Base-by-base conservation (phyloP, 2,329 filamentous ascomycete species). In the Apiospora aurea region DNA sequence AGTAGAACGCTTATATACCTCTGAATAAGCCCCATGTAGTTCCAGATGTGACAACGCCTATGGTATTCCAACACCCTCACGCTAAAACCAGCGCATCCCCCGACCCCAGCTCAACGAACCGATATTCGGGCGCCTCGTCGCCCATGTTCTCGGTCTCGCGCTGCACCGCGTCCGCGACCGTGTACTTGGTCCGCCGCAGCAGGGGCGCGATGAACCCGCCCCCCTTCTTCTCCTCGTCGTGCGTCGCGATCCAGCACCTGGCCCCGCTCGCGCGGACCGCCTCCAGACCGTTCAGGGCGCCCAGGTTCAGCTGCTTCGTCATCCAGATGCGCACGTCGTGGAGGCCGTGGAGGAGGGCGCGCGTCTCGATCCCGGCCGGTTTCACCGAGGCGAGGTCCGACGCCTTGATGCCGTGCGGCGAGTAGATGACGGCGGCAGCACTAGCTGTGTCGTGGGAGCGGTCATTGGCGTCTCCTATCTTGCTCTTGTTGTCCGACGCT, bases 211-310 rank as follows among this genome's bases (percentile, higher is more conserved):
- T 85, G 6, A 92, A 75, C 0, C 90, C 90, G 0, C 85, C 85
- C 89, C 89, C 90, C 70, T 80, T 85, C 79, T 92, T 92, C 5
- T 88, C 82, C 78, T 92, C 90, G 74, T 92, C 90, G 75, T 93
- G 90, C 38, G 91, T 92, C 0, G 86, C 86, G 24, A 92, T 80
- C 91, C 90, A 93, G 76, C 92, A 92, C 74, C 83, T 86, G 0
- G 89, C 87, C 1, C 84, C 81, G 43, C 88, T 79, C 5, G 86
- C 79, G 21, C 84, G 80, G 72, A 89, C 89, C 3, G 88, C 87
- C 72, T 87, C 82, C 21, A 91, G 79, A 0, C 88, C 91, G 76
- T 92, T 92, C 72, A 87, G 82, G 0, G 86, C 90, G 2, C 91
- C 91, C 21, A 92, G 85, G 73, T 92, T 93, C 46, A 92, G 81